Evolutionary conservation across 176 grass and related monocot genomes (phyloP).

Genomic region (Carex kokanica): DNA sequence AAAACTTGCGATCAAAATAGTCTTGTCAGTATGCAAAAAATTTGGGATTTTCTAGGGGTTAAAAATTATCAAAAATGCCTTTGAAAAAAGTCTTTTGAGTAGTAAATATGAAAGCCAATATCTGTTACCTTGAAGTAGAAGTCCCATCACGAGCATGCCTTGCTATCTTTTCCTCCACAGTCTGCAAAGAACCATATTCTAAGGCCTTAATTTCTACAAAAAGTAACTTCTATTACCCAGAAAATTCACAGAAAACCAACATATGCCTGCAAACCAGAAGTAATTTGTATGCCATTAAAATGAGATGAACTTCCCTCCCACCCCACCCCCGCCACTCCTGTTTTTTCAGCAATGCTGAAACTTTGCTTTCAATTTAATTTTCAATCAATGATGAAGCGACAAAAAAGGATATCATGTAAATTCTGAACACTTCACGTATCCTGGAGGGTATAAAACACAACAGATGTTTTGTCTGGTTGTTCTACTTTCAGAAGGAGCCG

Average conservation of each 20-base stretch:
- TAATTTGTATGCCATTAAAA: background rate
- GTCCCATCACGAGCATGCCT: slow-evolving; percentile 73
- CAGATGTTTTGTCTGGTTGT: background rate
- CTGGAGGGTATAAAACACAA: background rate
- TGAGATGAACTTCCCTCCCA: too few relatives aligned
- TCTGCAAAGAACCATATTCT: slow-evolving; percentile 45
- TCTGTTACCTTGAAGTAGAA: slow-evolving; percentile 46
- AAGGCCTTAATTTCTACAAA: background rate
- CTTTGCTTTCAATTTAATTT: background rate
- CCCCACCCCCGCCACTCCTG: background rate
- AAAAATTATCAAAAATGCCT: background rate
- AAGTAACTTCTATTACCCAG: background rate
- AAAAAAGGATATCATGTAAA: background rate
- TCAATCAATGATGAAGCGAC: background rate
- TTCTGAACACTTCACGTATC: background rate
- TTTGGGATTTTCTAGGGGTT: background rate
- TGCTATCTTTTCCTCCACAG: slow-evolving; percentile 86
- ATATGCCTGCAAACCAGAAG: background rate
- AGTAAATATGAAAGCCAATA: background rate
- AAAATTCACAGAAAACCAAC: background rate
- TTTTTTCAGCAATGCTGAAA: background rate
- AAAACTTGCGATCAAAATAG: background rate
- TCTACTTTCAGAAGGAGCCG: background rate
- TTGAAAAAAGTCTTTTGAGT: background rate
- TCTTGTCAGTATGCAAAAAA: background rate